Evolutionary conservation across 371 early-diverging fungal genomes (phyloP).

Genomic region (Mortierella sp.): DNA sequence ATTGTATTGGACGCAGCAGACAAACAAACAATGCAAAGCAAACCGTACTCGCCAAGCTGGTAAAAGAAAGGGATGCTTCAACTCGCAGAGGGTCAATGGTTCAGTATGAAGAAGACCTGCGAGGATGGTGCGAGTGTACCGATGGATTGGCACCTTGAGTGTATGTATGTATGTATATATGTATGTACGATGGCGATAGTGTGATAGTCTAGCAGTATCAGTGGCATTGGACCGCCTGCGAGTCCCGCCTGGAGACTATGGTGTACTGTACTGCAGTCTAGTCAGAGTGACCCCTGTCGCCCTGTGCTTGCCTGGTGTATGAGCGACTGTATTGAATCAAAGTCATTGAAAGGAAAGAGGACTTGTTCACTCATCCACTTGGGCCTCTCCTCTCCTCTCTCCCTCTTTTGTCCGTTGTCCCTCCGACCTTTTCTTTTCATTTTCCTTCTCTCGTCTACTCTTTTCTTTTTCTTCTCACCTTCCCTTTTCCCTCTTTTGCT

Average conservation of each 20-base stretch:
- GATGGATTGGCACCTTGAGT: not conserved
- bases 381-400: not conserved
- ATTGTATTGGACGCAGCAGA: not conserved
- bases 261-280: too few species aligned
- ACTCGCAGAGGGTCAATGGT: too few species aligned
- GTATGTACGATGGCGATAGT: too few species aligned
- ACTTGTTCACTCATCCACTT: not conserved
- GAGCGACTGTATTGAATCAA: too few species aligned
- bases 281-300: too few species aligned
- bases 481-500: not conserved
- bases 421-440: not conserved
- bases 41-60: not conserved
- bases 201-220: too few species aligned
- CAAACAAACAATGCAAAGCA: not conserved
- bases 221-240: too few species aligned
- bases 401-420: conserved; percentile 1
- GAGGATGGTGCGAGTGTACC: not conserved
- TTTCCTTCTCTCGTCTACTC: too few species aligned
- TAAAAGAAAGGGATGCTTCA: not conserved
- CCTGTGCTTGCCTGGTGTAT: too few species aligned
- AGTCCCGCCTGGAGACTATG: not conserved
- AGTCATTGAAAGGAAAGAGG: not conserved
- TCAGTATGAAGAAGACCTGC: not conserved
- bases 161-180: not conserved
- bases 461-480: not conserved